Percentiles rank a stretch among this genome's conserved stretches.
Conservation (phyloP, 192 early-diverging fungal genomes). For the Umbelopsis ramanniana region DNA sequence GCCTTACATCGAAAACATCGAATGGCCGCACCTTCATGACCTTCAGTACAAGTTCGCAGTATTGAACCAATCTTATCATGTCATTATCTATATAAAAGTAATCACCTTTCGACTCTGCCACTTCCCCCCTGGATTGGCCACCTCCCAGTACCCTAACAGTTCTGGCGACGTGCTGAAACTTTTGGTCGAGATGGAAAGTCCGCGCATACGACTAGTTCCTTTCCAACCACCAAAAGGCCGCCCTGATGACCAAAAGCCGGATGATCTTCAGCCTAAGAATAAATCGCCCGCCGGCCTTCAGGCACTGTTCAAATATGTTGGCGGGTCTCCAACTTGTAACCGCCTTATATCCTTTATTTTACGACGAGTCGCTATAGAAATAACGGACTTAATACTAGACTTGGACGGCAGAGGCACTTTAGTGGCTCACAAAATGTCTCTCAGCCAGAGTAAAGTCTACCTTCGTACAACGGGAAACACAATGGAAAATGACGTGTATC, state of each 20-base stretch:
- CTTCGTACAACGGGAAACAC: background rate
- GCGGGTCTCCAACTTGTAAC: background rate
- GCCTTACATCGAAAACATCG: slow-evolving; percentile 3
- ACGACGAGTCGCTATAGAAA: background rate
- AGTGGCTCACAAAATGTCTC: background rate
- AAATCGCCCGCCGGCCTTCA: no score
- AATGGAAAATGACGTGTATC: background rate
- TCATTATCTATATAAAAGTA: background rate
- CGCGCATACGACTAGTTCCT: background rate
- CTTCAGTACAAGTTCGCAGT: background rate
- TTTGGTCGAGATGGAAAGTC: background rate
- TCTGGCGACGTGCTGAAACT: background rate
- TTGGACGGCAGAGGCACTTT: background rate
- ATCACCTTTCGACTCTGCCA: background rate
- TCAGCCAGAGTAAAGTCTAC: background rate
- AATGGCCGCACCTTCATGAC: background rate
- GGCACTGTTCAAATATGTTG: background rate
- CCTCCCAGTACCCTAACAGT: no score
- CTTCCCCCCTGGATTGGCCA: background rate
- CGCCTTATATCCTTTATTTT: slow-evolving; percentile 3
- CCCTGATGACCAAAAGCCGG: background rate
- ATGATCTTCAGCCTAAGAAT: background rate
- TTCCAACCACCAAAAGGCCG: background rate
- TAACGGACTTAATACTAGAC: background rate
- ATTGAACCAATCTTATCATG: background rate